Conservation (phyloP, 345 rosid species). For the Camelina laxa region DNA sequence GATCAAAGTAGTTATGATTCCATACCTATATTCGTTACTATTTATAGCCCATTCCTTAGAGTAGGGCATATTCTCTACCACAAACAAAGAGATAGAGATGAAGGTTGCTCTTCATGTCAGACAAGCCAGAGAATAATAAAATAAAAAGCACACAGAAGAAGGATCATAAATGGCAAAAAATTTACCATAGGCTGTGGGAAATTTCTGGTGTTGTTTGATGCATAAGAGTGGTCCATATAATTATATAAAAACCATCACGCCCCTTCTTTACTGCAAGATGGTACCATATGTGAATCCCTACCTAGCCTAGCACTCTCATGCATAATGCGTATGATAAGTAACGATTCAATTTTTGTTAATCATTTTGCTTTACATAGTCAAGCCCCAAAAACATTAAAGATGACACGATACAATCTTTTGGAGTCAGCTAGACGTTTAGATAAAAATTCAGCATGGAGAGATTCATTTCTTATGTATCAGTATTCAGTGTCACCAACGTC, state of each 20-base stretch:
- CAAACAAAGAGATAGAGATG: slow-evolving; percentile 23
- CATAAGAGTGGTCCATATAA: slow-evolving; percentile 47
- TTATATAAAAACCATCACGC: slow-evolving; percentile 39
- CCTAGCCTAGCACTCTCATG: slow-evolving; percentile 11
- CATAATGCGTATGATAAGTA: not conserved
- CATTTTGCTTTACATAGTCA: not conserved
- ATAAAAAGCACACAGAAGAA: slow-evolving; percentile 22
- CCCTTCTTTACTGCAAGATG: slow-evolving; percentile 28
- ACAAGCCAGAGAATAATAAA: not conserved
- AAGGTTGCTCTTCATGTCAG: not conserved
- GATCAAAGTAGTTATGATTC: slow-evolving; percentile 41
- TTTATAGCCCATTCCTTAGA: slow-evolving; percentile 23
- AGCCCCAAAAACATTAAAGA: not conserved
- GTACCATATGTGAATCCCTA: slow-evolving; percentile 23
- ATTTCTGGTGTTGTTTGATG: slow-evolving; percentile 2
- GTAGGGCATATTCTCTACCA: slow-evolving; percentile 28
- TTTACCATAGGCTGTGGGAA: slow-evolving; percentile 10
- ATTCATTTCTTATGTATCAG: not conserved
- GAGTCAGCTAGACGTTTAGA: no score
- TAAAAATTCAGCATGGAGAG: not conserved
- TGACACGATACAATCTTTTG: no score
- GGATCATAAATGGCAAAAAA: slow-evolving; percentile 23
- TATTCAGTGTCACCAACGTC: not conserved
- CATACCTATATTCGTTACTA: slow-evolving; percentile 27
- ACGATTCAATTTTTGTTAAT: not conserved